phyloP scores from a whole-genome alignment of 768 basidiomycete genomes.

The Pleurotus ostreatus region DNA sequence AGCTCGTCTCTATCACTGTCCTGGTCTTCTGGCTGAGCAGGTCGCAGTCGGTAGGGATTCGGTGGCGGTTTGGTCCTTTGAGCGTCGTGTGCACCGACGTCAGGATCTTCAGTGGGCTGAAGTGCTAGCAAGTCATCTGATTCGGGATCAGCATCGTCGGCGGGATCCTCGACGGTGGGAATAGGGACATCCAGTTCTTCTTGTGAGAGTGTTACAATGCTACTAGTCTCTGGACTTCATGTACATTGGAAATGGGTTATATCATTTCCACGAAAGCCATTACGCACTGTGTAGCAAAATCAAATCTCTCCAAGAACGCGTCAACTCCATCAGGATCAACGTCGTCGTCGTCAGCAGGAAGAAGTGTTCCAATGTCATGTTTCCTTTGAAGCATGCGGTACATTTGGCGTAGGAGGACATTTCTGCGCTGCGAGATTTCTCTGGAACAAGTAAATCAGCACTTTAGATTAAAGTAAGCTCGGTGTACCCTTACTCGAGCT shows the following conservation, averaged over 20 bases:
- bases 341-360: slow-evolving; percentile 34
- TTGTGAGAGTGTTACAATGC: slow-evolving; percentile 32
- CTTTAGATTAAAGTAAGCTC: slow-evolving; percentile 6
- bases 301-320: slow-evolving; percentile 52
- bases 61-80: background rate
- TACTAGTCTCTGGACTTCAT: slow-evolving; percentile 36
- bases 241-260: slow-evolving; percentile 10
- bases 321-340: slow-evolving; percentile 36
- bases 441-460: slow-evolving; percentile 26
- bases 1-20: slow-evolving; percentile 3
- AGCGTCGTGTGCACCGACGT: background rate
- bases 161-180: background rate
- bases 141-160: slow-evolving; percentile 10
- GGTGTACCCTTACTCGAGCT: slow-evolving; percentile 32
- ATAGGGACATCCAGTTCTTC: slow-evolving; percentile 17
- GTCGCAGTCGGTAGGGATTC: slow-evolving; percentile 2
- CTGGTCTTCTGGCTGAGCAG: background rate
- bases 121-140: slow-evolving; percentile 14
- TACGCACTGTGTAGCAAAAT: slow-evolving; percentile 50
- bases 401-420: slow-evolving; percentile 71
- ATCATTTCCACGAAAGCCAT: slow-evolving; percentile 9
- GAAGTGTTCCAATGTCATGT: slow-evolving; percentile 37
- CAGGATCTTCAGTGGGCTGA: background rate
- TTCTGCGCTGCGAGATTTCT: slow-evolving; percentile 58
- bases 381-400: slow-evolving; percentile 59